A percentile compares a stretch with the other conserved stretches of the same genome.
phyloP scores from a whole-genome alignment of 192 early-diverging fungal species.

The Dispira simplex region DNA sequence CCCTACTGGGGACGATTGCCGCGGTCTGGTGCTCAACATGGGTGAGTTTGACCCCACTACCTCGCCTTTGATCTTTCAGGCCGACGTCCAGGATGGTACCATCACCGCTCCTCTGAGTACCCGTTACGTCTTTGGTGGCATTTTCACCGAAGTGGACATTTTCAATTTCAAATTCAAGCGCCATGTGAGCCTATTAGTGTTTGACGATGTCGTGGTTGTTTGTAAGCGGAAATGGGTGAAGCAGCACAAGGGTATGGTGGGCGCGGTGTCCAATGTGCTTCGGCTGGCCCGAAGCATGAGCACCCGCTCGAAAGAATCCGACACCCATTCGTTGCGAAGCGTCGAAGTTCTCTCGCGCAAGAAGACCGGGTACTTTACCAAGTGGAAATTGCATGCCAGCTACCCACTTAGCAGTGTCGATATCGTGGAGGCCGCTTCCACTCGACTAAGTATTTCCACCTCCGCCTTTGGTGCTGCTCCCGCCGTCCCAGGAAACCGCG shows the following conservation, averaged over 20 bases:
- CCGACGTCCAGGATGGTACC: slow-evolving; percentile 33
- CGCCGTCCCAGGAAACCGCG: slow-evolving; percentile 12
- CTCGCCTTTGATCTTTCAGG: slow-evolving; percentile 35
- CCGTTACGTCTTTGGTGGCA: slow-evolving; percentile 49
- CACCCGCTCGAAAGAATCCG: slow-evolving; percentile 16
- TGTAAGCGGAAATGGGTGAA: slow-evolving; percentile 48
- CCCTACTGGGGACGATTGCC: slow-evolving; percentile 14
- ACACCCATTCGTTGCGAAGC: slow-evolving; percentile 33
- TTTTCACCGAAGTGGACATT: slow-evolving; percentile 45
- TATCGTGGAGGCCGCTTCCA: slow-evolving; percentile 40
- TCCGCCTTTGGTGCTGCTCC: slow-evolving; percentile 22
- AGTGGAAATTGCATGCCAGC: slow-evolving; percentile 48
- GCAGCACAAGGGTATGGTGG: slow-evolving; percentile 31
- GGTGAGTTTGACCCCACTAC: slow-evolving; percentile 41
- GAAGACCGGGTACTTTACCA: slow-evolving; percentile 47
- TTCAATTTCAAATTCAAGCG: slow-evolving; percentile 43
- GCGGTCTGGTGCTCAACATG: slow-evolving; percentile 32
- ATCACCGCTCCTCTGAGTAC: slow-evolving; percentile 30
- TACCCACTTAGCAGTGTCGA: slow-evolving; percentile 40
- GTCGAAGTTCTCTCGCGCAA: slow-evolving; percentile 25
- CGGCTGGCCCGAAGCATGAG: slow-evolving; percentile 22
- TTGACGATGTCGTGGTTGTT: slow-evolving; percentile 47
- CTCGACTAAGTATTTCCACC: slow-evolving; percentile 21
- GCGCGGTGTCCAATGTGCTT: slow-evolving; percentile 33
- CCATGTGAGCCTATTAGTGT: slow-evolving; percentile 42